Conservation (phyloP, 345 rosid genomes). For the Pistacia vera region DNA sequence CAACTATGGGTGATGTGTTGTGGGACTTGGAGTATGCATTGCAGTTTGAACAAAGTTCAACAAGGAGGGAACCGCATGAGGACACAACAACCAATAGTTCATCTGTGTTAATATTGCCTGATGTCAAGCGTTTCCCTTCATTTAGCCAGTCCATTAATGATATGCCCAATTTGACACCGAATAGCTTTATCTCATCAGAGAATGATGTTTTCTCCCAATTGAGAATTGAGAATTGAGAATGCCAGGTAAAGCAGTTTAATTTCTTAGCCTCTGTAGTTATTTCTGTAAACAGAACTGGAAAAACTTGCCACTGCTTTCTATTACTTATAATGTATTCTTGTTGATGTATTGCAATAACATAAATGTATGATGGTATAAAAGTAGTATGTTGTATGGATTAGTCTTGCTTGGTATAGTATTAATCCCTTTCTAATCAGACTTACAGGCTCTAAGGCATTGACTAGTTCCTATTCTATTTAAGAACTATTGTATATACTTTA, state of each 20-base stretch:
- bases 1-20: conserved; percentile 57
- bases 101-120: conserved; percentile 11
- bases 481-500: no score
- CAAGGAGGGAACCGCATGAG: conserved; percentile 23
- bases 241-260: conserved; percentile 29
- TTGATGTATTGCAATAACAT: no score
- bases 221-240: conserved; percentile 18
- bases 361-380: no score
- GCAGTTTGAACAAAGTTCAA: conserved; percentile 39
- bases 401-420: no score
- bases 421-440: no score
- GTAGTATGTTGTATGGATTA: no score
- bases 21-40: conserved; percentile 61
- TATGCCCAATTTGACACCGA: conserved; percentile 4
- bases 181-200: conserved; percentile 5
- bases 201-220: conserved; percentile 36
- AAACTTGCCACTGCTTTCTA: not conserved
- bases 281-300: not conserved
- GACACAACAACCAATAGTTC: conserved; percentile 34
- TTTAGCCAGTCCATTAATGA: conserved; percentile 11
- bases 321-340: no score
- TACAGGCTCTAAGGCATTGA: no score
- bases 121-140: conserved; percentile 37
- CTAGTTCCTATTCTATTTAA: no score
- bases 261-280: not conserved